A percentile compares a stretch with the other conserved stretches of the same genome.
Conservation (phyloP, 768 basidiomycete genomes). For the Russula foetens region DNA sequence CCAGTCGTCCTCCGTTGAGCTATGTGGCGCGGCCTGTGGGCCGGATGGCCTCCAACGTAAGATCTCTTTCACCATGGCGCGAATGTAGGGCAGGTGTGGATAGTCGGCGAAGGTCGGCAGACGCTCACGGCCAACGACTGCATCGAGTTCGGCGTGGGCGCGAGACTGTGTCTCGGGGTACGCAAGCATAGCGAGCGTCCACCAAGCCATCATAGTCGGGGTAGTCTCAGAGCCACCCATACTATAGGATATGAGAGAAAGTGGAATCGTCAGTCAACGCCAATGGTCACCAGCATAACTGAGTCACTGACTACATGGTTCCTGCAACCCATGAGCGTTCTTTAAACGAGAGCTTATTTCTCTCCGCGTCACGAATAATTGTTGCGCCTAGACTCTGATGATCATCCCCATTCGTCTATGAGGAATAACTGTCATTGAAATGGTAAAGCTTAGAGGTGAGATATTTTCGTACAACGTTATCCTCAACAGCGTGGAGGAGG, state of each 20-base stretch:
- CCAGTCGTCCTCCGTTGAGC: conserved; percentile 1
- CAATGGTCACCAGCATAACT: not conserved
- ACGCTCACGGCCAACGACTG: not conserved
- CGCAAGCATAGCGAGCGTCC: not conserved
- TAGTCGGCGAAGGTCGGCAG: conserved; percentile 2
- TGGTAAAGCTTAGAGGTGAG: no score
- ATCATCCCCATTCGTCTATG: no score
- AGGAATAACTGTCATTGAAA: no score
- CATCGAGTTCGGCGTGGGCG: conserved; percentile 4
- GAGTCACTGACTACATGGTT: not conserved
- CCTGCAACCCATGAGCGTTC: not conserved
- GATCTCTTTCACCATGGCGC: not conserved
- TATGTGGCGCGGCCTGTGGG: not conserved
- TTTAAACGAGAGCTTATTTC: not conserved
- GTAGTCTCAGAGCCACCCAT: not conserved
- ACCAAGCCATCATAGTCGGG: not conserved
- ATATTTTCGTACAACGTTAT: no score
- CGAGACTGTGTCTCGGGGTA: conserved; percentile 4
- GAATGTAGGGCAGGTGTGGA: conserved; percentile 1
- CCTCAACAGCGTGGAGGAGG: not conserved
- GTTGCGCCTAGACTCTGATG: not conserved
- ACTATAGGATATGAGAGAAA: not conserved
- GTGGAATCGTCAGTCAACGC: not conserved
- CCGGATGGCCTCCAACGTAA: not conserved
- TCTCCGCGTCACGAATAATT: not conserved